These are phyloP conservation scores for Ashbya aceris DNA, from an alignment of 1,139 yeast genomes.

Conservation along the genomic window DNA sequence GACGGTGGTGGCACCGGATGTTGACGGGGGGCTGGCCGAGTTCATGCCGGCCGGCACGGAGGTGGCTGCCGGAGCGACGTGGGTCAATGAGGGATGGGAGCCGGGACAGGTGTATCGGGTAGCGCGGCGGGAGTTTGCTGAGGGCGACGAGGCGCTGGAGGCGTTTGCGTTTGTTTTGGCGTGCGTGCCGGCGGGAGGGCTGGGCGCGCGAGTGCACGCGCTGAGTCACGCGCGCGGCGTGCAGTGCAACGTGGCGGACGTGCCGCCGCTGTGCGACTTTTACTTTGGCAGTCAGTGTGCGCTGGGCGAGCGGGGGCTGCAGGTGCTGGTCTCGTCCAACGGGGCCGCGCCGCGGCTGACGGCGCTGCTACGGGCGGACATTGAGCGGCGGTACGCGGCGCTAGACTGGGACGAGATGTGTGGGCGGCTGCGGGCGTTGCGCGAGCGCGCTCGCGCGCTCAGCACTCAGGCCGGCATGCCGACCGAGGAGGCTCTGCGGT, in stretches of 20 bases:
- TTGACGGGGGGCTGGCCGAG: slow-evolving; percentile 13
- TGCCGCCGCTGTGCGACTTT: slow-evolving; percentile 29
- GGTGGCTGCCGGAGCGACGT: slow-evolving; percentile 11
- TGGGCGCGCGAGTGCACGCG: slow-evolving; percentile 20
- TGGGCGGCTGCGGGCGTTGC: slow-evolving; percentile 20
- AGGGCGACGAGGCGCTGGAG: background rate
- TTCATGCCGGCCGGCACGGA: slow-evolving; percentile 5
- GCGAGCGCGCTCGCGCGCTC: slow-evolving; percentile 16
- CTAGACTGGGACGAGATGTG: slow-evolving; percentile 18
- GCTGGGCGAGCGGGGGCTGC: slow-evolving; percentile 18
- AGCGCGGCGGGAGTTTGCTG: background rate
- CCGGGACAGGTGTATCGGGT: slow-evolving; percentile 1
- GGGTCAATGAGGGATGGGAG: slow-evolving; percentile 9
- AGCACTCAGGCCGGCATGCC: slow-evolving; percentile 9
- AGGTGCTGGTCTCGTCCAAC: slow-evolving; percentile 27
- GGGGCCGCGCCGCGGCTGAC: slow-evolving; percentile 29
- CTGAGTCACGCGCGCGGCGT: slow-evolving; percentile 20
- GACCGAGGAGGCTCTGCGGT: slow-evolving; percentile 8
- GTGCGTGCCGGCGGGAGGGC: slow-evolving; percentile 22
- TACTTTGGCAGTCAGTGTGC: slow-evolving; percentile 29
- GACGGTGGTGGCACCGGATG: slow-evolving; percentile 24
- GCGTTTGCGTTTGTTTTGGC: slow-evolving; percentile 24
- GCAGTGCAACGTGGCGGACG: slow-evolving; percentile 29
- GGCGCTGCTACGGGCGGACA: slow-evolving; percentile 25
- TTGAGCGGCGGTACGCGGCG: slow-evolving; percentile 13